These are phyloP conservation scores for Rhytidhysteron rufulum DNA, from an alignment of 2,329 filamentous ascomycete genomes.

Conservation along the genomic window DNA sequence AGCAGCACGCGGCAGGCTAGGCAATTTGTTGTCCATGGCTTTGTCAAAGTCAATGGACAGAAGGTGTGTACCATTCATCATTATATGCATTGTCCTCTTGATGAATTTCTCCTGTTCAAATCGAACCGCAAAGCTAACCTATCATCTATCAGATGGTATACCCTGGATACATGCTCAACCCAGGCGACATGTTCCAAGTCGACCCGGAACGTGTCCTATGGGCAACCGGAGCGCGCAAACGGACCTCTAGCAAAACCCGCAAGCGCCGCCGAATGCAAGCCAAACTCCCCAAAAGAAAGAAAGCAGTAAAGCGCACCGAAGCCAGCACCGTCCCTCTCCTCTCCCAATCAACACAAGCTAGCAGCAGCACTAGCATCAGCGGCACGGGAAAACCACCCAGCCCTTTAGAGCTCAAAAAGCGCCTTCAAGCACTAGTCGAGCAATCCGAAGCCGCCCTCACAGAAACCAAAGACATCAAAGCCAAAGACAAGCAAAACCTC, in stretches of 20 bases:
- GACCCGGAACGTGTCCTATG: slow-evolving; percentile 83
- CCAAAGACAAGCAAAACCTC: slow-evolving; percentile 71
- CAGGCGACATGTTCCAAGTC: slow-evolving; percentile 97
- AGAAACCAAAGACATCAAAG: slow-evolving; percentile 54
- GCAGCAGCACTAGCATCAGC: slow-evolving; percentile 7
- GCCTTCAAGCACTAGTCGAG: slow-evolving; percentile 30
- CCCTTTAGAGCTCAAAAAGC: slow-evolving; percentile 27
- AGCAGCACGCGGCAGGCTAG: slow-evolving; percentile 89
- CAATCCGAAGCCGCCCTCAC: slow-evolving; percentile 60
- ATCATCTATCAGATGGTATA: slow-evolving; percentile 69
- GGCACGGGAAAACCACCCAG: slow-evolving; percentile 23
- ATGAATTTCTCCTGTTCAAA: background rate
- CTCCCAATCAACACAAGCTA: slow-evolving; percentile 2
- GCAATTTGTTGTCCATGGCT: slow-evolving; percentile 90
- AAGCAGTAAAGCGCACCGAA: background rate
- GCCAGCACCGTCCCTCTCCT: slow-evolving; percentile 8
- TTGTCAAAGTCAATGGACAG: slow-evolving; percentile 93
- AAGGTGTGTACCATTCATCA: slow-evolving; percentile 56
- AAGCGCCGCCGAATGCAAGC: slow-evolving; percentile 18
- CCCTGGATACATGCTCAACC: slow-evolving; percentile 90
- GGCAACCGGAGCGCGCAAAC: slow-evolving; percentile 75
- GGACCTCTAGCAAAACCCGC: slow-evolving; percentile 31
- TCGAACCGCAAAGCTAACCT: background rate
- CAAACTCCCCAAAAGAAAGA: slow-evolving; percentile 17
- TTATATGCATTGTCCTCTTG: background rate